Conservation (phyloP, 129 eudicot genomes). For the Centrapalus pauciflorus region DNA sequence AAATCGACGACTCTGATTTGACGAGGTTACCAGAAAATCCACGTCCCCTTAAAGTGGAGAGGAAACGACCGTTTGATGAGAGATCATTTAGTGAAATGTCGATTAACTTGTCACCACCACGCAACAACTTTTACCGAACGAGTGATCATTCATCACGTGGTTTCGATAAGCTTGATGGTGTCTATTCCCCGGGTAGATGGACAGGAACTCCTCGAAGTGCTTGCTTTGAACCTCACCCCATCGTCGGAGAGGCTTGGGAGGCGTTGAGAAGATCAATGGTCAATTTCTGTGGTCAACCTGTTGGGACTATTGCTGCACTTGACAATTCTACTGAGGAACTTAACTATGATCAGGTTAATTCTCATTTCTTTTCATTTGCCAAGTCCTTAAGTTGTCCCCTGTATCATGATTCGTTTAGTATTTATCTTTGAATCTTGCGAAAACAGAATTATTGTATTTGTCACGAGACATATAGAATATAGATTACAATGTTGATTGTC, state of each 20-base stretch:
- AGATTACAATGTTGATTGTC: background rate
- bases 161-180: constrained; percentile 51
- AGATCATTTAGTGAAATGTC: constrained; percentile 81
- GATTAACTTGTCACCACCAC: constrained; percentile 62
- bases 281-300: constrained; percentile 76
- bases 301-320: constrained; percentile 93
- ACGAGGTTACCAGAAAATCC: constrained; percentile 63
- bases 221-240: constrained; percentile 73
- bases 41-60: constrained; percentile 56
- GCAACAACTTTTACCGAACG: constrained; percentile 45
- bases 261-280: constrained; percentile 81
- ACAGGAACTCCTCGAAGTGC: constrained; percentile 71
- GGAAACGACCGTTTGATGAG: constrained; percentile 88
- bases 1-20: constrained; percentile 67
- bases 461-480: too few species aligned
- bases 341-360: constrained; percentile 87
- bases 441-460: background rate
- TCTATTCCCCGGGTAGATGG: constrained; percentile 72
- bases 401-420: background rate
- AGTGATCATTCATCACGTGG: constrained; percentile 52
- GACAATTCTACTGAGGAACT: constrained; percentile 87
- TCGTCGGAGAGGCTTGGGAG: constrained; percentile 93
- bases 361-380: background rate
- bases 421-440: background rate
- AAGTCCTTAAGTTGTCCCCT: background rate